Evolutionary conservation across 2,329 filamentous ascomycete species (phyloP).

Genomic region (Phaeosphaeriaceae sp.): DNA sequence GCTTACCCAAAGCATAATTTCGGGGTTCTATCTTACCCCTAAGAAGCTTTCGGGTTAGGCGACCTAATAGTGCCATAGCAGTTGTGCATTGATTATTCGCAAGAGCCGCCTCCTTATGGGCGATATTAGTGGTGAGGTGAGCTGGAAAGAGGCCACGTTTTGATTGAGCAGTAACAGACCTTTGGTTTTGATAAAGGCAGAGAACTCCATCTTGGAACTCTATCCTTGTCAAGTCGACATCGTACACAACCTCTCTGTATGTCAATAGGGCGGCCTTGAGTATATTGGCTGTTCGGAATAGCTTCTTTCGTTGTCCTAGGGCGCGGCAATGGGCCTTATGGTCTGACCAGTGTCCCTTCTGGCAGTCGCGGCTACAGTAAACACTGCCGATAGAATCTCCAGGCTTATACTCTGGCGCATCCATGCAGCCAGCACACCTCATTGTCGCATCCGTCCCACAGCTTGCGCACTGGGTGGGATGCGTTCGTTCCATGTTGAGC

Average conservation of each 20-base stretch:
- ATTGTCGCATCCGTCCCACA: slow-evolving; percentile 6
- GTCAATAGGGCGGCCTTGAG: slow-evolving; percentile 8
- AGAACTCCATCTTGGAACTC: slow-evolving; percentile 9
- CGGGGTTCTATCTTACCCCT: slow-evolving; percentile 1
- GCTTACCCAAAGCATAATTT: not conserved
- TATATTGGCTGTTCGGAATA: slow-evolving; percentile 9
- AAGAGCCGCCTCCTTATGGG: slow-evolving; percentile 7
- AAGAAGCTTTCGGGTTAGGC: slow-evolving; percentile 9
- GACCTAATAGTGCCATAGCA: slow-evolving; percentile 9
- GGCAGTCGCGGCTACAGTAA: slow-evolving; percentile 12
- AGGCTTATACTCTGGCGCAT: slow-evolving; percentile 11
- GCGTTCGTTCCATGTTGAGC: no score
- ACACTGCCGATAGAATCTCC: slow-evolving; percentile 6
- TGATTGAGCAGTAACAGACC: slow-evolving; percentile 1
- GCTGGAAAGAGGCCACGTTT: slow-evolving; percentile 9
- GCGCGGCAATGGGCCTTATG: slow-evolving; percentile 10
- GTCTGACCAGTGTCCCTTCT: slow-evolving; percentile 7
- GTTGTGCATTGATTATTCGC: slow-evolving; percentile 10
- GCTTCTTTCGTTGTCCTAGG: slow-evolving; percentile 10
- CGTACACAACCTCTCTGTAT: slow-evolving; percentile 10
- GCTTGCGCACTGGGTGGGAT: slow-evolving; percentile 4
- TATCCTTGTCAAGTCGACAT: slow-evolving; percentile 9
- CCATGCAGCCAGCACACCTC: slow-evolving; percentile 9
- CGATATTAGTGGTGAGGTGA: slow-evolving; percentile 11
- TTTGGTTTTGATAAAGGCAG: slow-evolving; percentile 9